Conservation (phyloP, 306 rosid species). For the Myrica gale region DNA sequence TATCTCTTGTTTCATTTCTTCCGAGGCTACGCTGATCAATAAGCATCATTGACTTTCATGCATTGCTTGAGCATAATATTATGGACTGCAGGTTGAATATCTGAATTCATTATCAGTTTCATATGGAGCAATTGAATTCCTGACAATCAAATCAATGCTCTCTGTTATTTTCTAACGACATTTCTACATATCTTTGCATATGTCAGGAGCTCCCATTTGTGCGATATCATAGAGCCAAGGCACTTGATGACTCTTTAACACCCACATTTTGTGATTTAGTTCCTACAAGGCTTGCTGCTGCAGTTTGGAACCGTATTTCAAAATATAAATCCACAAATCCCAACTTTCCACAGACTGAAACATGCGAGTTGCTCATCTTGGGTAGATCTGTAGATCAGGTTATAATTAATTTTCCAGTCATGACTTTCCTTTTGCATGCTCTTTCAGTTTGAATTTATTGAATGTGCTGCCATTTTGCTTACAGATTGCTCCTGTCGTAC, state of each 20-base stretch:
- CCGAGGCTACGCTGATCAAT: slow-evolving; percentile 13
- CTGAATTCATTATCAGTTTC: not conserved
- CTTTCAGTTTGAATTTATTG: slow-evolving; percentile 21
- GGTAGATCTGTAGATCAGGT: slow-evolving; percentile 95
- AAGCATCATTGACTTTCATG: not conserved
- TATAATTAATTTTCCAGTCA: slow-evolving; percentile 23
- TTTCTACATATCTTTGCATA: slow-evolving; percentile 14
- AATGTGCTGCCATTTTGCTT: slow-evolving; percentile 23
- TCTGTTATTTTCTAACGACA: not conserved
- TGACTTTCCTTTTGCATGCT: slow-evolving; percentile 23
- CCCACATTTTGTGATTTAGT: slow-evolving; percentile 48
- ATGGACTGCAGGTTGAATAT: not conserved
- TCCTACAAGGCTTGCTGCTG: slow-evolving; percentile 71
- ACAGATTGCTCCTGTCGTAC: slow-evolving; percentile 94
- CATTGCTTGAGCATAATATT: not conserved
- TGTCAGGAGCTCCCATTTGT: slow-evolving; percentile 74
- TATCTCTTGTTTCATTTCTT: slow-evolving; percentile 18
- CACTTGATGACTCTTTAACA: slow-evolving; percentile 41
- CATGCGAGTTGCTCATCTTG: slow-evolving; percentile 88
- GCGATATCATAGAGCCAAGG: slow-evolving; percentile 63
- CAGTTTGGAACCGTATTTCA: slow-evolving; percentile 66
- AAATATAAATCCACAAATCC: slow-evolving; percentile 77
- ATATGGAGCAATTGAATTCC: not conserved
- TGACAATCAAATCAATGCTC: not conserved
- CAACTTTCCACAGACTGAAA: slow-evolving; percentile 74